Evolutionary conservation across 768 basidiomycete genomes (phyloP), one percentile per base, ranked within the genome.

Genomic region (Candolleomyces eurysporus): DNA sequence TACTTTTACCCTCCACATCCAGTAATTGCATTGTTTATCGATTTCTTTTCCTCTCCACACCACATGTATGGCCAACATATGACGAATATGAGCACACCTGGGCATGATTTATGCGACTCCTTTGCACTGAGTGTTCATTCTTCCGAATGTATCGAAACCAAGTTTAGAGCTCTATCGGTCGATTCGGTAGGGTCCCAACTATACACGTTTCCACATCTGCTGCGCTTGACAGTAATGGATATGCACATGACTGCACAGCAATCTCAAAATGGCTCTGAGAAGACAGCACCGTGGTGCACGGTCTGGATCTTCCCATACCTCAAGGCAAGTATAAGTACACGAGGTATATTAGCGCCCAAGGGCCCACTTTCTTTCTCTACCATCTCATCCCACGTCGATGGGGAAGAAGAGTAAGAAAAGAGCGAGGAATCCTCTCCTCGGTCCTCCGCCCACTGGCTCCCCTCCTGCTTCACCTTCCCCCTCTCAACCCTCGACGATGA

Each of bases 41-140:
- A 8, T 36, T 36, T 6, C 36, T 36, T 11, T 36, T 36, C 36
- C 36, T 36, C 36, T 36, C 11, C 36, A 36, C 36, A 36, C 36
- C 36, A 48, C 58, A 52, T 45, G 30, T 55, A 48, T 60, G 52
- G 58, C 52, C 17, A 43, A 16, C 70, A 66, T 64, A 64, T 60
- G 64, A 63, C 64, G 61, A 72, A 72, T 72, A 73, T 72, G 71
- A 73, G 69, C 40, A 60, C 59, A 65, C 67, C 63, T 67, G 65
- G 69, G 62, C 57, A 61, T 50, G 49, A 53, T n/a, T 40, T 57
- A 48, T 51, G 36, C 30, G 48, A 22, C 8, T 9, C 14, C 7
- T 17, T 17, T 48, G 49, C 13, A 31, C 21, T 30, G 19, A 51
- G 22, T 13, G 49, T 13, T 22, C 49, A 46, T 46, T 11, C 17